Evolutionary conservation across 2,329 filamentous ascomycete genomes (phyloP).

Genomic region (Dothiorella sarmentorum): DNA sequence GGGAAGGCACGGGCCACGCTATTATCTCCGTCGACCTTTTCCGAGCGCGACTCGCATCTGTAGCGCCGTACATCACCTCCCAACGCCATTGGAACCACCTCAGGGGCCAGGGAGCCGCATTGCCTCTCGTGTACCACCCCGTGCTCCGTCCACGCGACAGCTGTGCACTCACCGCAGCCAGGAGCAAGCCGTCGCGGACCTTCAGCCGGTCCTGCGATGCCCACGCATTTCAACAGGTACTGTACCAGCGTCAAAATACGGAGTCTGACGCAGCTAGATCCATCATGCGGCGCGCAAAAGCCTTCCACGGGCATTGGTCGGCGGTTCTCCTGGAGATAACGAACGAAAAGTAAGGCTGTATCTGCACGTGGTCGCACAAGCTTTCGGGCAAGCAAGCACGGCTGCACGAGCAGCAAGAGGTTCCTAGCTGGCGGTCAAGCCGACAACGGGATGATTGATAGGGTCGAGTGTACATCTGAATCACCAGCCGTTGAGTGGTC

Average conservation of each 20-base stretch:
- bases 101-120: slow-evolving; percentile 3
- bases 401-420: neutral
- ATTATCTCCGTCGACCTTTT: neutral
- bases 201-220: neutral
- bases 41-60: too few species aligned
- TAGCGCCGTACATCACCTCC: too few species aligned
- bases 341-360: neutral
- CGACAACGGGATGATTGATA: neutral
- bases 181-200: neutral
- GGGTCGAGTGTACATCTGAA: too few species aligned
- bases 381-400: neutral
- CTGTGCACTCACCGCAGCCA: slow-evolving; percentile 1
- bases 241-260: neutral
- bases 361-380: slow-evolving; percentile 8
- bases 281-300: neutral
- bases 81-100: neutral
- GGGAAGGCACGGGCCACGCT: neutral
- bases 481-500: neutral
- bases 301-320: slow-evolving; percentile 1
- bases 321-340: neutral
- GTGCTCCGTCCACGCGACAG: neutral
- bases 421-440: neutral
- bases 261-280: neutral
- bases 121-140: neutral
- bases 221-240: too few species aligned